Evolutionary conservation across 164 flowering plant species (phyloP).

Genomic region (Annona squamosa): DNA sequence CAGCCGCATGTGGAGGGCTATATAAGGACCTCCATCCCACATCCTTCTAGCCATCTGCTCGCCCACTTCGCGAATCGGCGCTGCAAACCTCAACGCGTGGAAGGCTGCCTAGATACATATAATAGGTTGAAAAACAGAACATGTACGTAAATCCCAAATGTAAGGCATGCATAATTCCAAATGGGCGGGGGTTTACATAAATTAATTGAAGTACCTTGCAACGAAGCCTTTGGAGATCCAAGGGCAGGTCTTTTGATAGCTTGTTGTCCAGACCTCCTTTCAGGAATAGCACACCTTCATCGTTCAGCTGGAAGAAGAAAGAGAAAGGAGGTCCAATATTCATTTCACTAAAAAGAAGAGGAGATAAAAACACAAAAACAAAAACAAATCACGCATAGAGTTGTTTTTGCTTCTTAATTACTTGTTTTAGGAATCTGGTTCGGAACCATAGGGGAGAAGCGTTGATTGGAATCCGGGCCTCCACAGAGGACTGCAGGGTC

Average conservation of each 20-base stretch:
- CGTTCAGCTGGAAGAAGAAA: constrained; percentile 36
- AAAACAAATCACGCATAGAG: no score
- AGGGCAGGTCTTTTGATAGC: constrained; percentile 72
- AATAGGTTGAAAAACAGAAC: background rate
- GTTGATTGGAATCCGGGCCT: constrained; percentile 29
- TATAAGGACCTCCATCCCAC: constrained; percentile 75
- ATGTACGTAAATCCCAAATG: background rate
- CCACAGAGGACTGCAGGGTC: constrained; percentile 25
- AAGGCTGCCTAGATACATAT: constrained; percentile 58
- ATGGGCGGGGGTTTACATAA: background rate
- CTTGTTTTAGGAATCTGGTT: constrained; percentile 34
- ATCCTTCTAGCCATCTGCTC: constrained; percentile 54
- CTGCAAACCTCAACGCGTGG: constrained; percentile 61
- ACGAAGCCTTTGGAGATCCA: constrained; percentile 73
- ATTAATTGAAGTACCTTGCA: constrained; percentile 53
- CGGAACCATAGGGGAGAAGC: constrained; percentile 49
- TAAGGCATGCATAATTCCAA: no score
- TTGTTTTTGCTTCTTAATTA: constrained; percentile 12
- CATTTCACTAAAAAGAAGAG: background rate
- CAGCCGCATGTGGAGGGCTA: constrained; percentile 61
- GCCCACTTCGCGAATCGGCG: constrained; percentile 54
- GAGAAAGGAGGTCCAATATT: background rate
- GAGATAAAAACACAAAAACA: no score
- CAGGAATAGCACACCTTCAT: constrained; percentile 55
- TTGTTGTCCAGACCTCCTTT: constrained; percentile 70